A percentile compares a stretch with the other conserved stretches of the same genome.
phyloP scores from a whole-genome alignment of 352 stramenopile genomes.

The Globisporangium viniferum region DNA sequence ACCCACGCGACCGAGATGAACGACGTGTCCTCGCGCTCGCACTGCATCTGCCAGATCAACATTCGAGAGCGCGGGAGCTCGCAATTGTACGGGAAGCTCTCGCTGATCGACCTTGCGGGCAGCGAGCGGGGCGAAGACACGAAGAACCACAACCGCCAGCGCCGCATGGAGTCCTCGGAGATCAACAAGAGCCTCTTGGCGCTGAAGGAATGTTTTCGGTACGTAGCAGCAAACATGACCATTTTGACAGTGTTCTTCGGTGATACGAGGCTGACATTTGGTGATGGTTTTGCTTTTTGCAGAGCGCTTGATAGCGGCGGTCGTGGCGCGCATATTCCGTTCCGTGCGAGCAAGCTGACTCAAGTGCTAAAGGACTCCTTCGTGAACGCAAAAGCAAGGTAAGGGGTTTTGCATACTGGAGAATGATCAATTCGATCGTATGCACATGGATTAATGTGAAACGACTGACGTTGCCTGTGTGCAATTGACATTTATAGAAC shows the following conservation, averaged over 20 bases:
- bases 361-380: conserved; percentile 99
- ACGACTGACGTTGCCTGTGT: not conserved
- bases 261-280: not conserved
- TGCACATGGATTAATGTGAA: not conserved
- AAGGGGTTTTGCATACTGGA: not conserved
- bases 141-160: conserved; percentile 90
- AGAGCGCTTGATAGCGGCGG: conserved; percentile 90
- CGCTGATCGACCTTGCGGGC: conserved; percentile 96
- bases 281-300: not conserved
- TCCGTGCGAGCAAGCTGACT: conserved; percentile 95
- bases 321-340: conserved; percentile 91
- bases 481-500: conserved; percentile 46
- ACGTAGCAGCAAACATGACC: conserved; percentile 2
- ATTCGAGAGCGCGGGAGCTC: conserved; percentile 56
- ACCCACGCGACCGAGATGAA: conserved; percentile 97
- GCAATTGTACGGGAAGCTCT: conserved; percentile 85
- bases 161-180: conserved; percentile 94
- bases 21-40: conserved; percentile 92
- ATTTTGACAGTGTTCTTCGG: not conserved
- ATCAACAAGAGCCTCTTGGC: conserved; percentile 97
- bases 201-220: conserved; percentile 96
- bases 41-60: conserved; percentile 95
- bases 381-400: conserved; percentile 90
- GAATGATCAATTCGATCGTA: not conserved
- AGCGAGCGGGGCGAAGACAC: conserved; percentile 96